These are phyloP conservation scores for Suillus tomentosus DNA, from an alignment of 768 basidiomycete species.

Conservation along the genomic window DNA sequence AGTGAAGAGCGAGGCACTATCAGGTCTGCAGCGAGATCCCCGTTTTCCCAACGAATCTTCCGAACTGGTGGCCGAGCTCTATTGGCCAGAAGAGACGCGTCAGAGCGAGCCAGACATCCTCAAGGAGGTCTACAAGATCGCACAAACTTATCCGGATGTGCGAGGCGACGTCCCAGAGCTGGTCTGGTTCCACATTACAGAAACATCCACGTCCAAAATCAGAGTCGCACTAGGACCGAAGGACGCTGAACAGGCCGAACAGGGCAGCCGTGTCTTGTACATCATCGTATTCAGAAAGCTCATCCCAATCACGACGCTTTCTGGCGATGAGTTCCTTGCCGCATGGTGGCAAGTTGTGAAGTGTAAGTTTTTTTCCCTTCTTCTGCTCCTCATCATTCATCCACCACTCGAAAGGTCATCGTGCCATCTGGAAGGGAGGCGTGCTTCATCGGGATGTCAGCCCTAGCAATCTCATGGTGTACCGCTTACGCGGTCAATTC, in stretches of 20 bases:
- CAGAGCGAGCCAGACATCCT: not conserved
- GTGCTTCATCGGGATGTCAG: not conserved
- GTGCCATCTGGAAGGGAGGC: slow-evolving; percentile 4
- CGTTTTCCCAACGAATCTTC: not conserved
- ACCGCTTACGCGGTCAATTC: too few relatives aligned
- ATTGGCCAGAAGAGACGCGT: not conserved
- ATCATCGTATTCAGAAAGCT: slow-evolving; percentile 11
- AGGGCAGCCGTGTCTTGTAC: slow-evolving; percentile 12
- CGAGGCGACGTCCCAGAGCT: not conserved
- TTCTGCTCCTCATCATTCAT: not conserved
- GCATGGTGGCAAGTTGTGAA: slow-evolving; percentile 13
- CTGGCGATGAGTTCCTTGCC: not conserved
- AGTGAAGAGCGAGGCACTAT: not conserved
- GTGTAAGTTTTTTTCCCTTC: not conserved
- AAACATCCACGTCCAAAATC: slow-evolving; percentile 4
- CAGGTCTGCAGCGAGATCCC: not conserved
- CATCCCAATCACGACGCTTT: slow-evolving; percentile 3
- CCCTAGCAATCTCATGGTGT: not conserved
- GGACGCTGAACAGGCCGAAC: not conserved
- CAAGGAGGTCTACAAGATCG: not conserved
- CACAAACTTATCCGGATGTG: not conserved
- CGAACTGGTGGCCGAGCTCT: not conserved
- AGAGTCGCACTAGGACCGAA: not conserved
- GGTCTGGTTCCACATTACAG: not conserved
- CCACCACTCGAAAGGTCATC: slow-evolving; percentile 11